Evolutionary conservation across 2,329 filamentous ascomycete species (phyloP).

Genomic region (Penicillium sp.): DNA sequence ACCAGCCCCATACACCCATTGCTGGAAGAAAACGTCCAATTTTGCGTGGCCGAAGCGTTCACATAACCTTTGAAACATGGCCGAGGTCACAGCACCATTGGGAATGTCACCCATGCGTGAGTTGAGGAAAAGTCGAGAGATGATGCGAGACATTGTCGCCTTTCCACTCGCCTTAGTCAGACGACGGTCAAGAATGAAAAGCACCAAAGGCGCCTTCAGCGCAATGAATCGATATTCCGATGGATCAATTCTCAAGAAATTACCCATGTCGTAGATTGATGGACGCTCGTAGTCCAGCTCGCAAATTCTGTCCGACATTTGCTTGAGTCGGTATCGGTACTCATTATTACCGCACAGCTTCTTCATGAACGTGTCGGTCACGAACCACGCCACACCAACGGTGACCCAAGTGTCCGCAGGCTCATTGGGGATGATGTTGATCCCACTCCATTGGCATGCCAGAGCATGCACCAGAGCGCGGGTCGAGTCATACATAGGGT

Average conservation of each 20-base stretch:
- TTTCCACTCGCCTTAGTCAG: constrained; percentile 86
- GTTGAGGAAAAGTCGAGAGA: constrained; percentile 82
- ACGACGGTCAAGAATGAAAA: constrained; percentile 91
- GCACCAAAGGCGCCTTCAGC: constrained; percentile 84
- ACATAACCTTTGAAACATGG: constrained; percentile 77
- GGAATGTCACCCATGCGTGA: constrained; percentile 78
- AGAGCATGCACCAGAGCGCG: constrained; percentile 79
- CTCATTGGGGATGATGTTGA: constrained; percentile 84
- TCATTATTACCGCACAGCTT: constrained; percentile 92
- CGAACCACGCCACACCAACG: constrained; percentile 87
- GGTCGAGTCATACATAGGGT: constrained; percentile 79
- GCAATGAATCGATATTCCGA: constrained; percentile 90
- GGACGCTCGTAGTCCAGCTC: constrained; percentile 80
- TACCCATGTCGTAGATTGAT: constrained; percentile 77
- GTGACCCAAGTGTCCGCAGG: constrained; percentile 85
- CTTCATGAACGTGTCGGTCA: constrained; percentile 91
- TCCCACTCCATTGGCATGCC: constrained; percentile 90
- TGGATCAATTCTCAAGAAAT: constrained; percentile 73
- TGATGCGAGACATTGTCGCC: constrained; percentile 78
- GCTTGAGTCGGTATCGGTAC: constrained; percentile 86
- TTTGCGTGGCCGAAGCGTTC: constrained; percentile 87
- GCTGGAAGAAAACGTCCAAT: constrained; percentile 86
- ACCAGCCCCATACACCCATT: constrained; percentile 87
- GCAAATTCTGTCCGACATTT: constrained; percentile 77
- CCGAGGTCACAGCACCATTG: constrained; percentile 69